Evolutionary conservation across 202 grass and related monocot genomes (phyloP).

Genomic region (Zoysia matrella): DNA sequence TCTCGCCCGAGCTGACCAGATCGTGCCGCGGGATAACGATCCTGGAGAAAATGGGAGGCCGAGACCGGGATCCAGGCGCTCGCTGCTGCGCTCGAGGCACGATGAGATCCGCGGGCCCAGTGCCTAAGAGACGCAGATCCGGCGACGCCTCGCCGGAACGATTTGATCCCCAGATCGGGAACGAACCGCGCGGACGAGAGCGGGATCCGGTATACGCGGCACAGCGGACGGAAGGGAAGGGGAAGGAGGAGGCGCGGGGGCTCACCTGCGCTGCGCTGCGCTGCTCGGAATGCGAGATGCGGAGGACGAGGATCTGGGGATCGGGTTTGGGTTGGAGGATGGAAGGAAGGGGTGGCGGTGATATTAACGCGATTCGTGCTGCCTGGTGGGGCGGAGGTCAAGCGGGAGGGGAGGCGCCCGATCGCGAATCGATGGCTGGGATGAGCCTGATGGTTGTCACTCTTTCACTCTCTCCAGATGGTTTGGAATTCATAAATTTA

Average conservation of each 20-base stretch:
- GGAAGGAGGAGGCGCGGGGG: not conserved
- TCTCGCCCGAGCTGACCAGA: too few relatives aligned
- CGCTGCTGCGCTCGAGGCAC: not conserved
- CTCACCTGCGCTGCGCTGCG: constrained; percentile 41
- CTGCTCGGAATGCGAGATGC: not conserved
- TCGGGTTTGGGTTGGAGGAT: not conserved
- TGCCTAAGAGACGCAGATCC: not conserved
- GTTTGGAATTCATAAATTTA: too few relatives aligned
- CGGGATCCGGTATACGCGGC: not conserved
- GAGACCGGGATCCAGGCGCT: too few relatives aligned
- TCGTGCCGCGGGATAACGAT: too few relatives aligned
- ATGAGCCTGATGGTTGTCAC: not conserved
- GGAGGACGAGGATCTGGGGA: constrained; percentile 22
- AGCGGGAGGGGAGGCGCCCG: not conserved
- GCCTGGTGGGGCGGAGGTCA: not conserved
- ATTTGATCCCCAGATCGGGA: not conserved
- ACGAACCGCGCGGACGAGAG: not conserved
- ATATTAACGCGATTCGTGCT: constrained; percentile 36
- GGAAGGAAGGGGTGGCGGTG: not conserved
- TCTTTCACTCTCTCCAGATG: not conserved
- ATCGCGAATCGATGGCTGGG: not conserved
- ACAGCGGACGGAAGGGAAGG: not conserved
- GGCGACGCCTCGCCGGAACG: not conserved
- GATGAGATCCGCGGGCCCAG: not conserved
- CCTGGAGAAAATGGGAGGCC: too few relatives aligned